phyloP scores from a whole-genome alignment of 2,329 filamentous ascomycete species.

The Ophiostoma angusticollis region DNA sequence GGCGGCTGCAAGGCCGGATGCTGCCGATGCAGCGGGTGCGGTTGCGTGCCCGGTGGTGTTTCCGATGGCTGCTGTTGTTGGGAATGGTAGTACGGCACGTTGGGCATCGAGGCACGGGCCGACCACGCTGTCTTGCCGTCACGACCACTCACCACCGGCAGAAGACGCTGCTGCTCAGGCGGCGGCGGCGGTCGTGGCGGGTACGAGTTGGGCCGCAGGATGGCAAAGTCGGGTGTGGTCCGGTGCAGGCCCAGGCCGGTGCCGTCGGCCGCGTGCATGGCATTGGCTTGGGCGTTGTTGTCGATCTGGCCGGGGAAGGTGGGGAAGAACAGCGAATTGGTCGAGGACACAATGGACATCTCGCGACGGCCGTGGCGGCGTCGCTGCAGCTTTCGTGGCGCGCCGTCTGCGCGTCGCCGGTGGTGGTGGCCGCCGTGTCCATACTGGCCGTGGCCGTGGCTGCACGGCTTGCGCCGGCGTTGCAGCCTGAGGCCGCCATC shows the following conservation, averaged over 20 bases:
- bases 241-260: background rate
- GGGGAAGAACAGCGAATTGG: constrained; percentile 9
- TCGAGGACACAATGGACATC: constrained; percentile 4
- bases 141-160: background rate
- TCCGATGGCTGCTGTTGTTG: constrained; percentile 1
- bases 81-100: background rate
- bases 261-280: constrained; percentile 1
- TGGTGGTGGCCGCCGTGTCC: constrained; percentile 10
- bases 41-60: background rate
- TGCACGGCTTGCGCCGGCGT: constrained; percentile 3
- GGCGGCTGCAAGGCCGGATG: constrained; percentile 3
- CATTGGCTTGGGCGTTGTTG: constrained; percentile 3
- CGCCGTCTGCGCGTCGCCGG: background rate
- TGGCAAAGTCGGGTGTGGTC: background rate
- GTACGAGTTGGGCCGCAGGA: background rate
- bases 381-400: constrained; percentile 8
- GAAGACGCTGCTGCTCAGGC: constrained; percentile 8
- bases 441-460: constrained; percentile 7
- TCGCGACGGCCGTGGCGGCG: constrained; percentile 7
- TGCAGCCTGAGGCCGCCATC: background rate
- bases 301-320: background rate
- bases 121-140: background rate
- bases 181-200: constrained; percentile 11
- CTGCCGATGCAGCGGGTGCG: background rate
- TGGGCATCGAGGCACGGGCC: constrained; percentile 1